phyloP scores from a whole-genome alignment of 2,329 filamentous ascomycete genomes.

The Metarhizium brunneum region DNA sequence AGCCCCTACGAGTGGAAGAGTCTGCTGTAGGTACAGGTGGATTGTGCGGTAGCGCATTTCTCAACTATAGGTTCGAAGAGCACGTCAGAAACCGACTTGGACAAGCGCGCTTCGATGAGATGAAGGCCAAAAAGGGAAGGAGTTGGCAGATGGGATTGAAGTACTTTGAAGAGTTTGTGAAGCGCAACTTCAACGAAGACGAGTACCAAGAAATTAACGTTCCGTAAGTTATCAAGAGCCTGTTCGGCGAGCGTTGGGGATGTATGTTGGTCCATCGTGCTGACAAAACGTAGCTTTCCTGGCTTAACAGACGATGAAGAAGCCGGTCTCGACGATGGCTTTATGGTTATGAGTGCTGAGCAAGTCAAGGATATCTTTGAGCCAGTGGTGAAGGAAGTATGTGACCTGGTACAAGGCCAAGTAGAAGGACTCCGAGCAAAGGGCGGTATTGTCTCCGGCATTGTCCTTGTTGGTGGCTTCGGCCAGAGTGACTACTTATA shows the following conservation, averaged over 20 bases:
- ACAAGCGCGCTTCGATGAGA: constrained; percentile 56
- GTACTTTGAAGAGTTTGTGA: constrained; percentile 80
- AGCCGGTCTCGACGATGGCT: constrained; percentile 65
- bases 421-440: constrained; percentile 53
- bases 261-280: background rate
- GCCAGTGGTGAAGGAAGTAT: constrained; percentile 63
- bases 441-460: constrained; percentile 58
- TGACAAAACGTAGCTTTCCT: constrained; percentile 44
- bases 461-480: constrained; percentile 74
- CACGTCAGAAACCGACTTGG: constrained; percentile 62
- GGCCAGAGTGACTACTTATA: constrained; percentile 73
- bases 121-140: constrained; percentile 69
- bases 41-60: constrained; percentile 67
- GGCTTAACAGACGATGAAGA: constrained; percentile 69
- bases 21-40: constrained; percentile 72
- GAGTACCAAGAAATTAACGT: constrained; percentile 70
- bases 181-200: constrained; percentile 73
- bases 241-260: background rate
- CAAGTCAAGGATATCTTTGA: constrained; percentile 68
- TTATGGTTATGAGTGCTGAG: constrained; percentile 60
- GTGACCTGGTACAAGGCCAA: constrained; percentile 58
- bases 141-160: constrained; percentile 72
- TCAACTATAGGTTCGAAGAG: constrained; percentile 76
- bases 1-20: constrained; percentile 65
- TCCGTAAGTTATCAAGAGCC: constrained; percentile 37